Percentiles rank a stretch among this genome's conserved stretches.
Conservation (phyloP, 2,329 filamentous ascomycete species). For the Fusarium torulosum region DNA sequence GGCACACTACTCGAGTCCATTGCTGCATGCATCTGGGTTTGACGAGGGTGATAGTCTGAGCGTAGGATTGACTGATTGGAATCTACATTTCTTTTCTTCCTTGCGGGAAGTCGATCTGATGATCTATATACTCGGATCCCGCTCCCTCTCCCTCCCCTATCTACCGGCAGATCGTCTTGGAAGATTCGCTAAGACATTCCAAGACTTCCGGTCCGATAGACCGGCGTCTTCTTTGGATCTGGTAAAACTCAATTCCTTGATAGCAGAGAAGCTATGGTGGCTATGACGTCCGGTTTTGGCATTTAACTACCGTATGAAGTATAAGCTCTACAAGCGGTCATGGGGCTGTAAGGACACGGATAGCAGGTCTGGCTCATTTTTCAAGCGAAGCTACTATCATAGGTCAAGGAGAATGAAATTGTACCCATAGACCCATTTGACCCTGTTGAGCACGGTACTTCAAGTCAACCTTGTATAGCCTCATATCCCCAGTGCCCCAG, state of each 20-base stretch:
- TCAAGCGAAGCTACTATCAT: background rate
- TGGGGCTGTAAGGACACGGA: background rate
- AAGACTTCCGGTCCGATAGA: background rate
- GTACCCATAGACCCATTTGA: background rate
- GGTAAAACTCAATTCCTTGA: background rate
- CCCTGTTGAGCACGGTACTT: background rate
- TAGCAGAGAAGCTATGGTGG: background rate
- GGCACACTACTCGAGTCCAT: conserved; percentile 1
- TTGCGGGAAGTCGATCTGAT: background rate
- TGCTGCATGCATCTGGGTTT: background rate
- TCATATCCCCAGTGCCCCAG: background rate
- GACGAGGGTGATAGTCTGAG: background rate
- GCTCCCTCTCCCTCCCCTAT: background rate
- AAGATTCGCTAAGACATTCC: background rate
- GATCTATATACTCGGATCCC: background rate
- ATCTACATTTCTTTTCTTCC: background rate
- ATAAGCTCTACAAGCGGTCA: background rate
- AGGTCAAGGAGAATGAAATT: background rate
- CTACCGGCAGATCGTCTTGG: background rate
- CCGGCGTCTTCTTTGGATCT: background rate
- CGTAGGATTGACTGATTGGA: background rate
- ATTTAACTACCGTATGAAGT: background rate
- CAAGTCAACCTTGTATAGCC: background rate
- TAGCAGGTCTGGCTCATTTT: background rate
- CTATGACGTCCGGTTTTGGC: background rate